A percentile compares a stretch with the other conserved stretches of the same genome.
phyloP scores from a whole-genome alignment of 2,329 filamentous ascomycete genomes.

The Diaporthe nobilis region DNA sequence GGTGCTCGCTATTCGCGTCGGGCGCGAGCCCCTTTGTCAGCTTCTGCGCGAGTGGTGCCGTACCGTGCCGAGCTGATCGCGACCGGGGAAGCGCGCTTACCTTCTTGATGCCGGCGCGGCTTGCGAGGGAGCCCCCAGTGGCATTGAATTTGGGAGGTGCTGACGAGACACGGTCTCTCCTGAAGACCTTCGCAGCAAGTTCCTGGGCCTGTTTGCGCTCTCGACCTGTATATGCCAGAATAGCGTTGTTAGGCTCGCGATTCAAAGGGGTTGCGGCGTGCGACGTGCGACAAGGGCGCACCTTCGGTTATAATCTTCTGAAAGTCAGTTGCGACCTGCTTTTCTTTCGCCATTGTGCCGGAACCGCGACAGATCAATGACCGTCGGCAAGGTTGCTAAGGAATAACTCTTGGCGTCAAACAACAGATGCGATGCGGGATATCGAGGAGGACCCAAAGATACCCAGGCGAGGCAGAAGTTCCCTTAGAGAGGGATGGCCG shows the following conservation, averaged over 20 bases:
- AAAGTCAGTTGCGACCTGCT: conserved; percentile 62
- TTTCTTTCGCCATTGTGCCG: conserved; percentile 46
- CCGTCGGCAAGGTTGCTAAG: too few species aligned
- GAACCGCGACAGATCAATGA: not conserved
- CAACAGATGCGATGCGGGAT: not conserved
- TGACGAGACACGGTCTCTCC: conserved; percentile 70
- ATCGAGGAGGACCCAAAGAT: conserved; percentile 8
- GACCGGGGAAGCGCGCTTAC: conserved; percentile 54
- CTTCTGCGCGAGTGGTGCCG: conserved; percentile 46
- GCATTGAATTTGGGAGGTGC: conserved; percentile 64
- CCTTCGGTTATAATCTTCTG: conserved; percentile 69
- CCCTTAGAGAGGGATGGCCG: conserved; percentile 16
- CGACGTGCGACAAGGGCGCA: conserved; percentile 48
- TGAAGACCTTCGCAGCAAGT: conserved; percentile 81
- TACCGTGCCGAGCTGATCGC: conserved; percentile 48
- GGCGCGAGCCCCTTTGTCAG: conserved; percentile 13
- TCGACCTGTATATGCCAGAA: conserved; percentile 61
- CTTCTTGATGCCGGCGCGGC: conserved; percentile 82
- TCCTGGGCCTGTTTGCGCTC: conserved; percentile 79
- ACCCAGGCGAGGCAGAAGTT: conserved; percentile 1
- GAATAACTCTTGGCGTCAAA: not conserved
- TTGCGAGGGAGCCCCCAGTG: conserved; percentile 73
- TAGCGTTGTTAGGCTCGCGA: conserved; percentile 31
- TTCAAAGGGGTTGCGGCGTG: not conserved
- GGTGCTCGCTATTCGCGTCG: conserved; percentile 39